phyloP scores from a whole-genome alignment of 148 eudicot genomes.

The Cornus florida region DNA sequence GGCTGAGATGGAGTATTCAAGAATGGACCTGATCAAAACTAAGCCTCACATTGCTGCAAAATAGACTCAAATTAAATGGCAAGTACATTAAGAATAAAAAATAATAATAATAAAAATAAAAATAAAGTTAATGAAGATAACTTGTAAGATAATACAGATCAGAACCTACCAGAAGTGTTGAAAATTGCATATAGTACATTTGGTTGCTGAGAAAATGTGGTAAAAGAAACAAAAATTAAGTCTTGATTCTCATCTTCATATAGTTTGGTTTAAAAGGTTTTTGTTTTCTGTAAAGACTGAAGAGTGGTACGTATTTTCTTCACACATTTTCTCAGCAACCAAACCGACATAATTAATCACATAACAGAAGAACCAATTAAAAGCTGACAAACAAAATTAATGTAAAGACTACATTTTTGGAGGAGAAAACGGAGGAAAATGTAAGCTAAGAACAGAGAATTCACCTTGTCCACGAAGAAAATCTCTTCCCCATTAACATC shows the following conservation, averaged over 20 bases:
- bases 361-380: background rate
- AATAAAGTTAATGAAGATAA: too few species aligned
- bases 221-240: background rate
- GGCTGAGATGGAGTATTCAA: too few species aligned
- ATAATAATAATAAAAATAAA: background rate
- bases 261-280: background rate
- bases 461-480: slow-evolving; percentile 82
- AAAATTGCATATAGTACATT: background rate
- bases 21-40: background rate
- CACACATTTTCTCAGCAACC: background rate
- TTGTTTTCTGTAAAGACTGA: background rate
- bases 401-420: background rate
- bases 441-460: slow-evolving; percentile 12
- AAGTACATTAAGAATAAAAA: background rate
- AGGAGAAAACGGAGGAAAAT: slow-evolving; percentile 6
- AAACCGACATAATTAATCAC: background rate
- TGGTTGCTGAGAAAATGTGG: background rate
- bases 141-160: background rate
- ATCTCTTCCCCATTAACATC: slow-evolving; percentile 84
- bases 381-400: background rate
- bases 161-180: background rate
- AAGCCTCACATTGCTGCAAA: background rate
- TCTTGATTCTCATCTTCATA: too few species aligned
- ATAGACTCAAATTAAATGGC: background rate
- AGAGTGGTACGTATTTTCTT: background rate